Conservation (phyloP, 2,329 filamentous ascomycete species). For the Ophiostoma perfectum region DNA sequence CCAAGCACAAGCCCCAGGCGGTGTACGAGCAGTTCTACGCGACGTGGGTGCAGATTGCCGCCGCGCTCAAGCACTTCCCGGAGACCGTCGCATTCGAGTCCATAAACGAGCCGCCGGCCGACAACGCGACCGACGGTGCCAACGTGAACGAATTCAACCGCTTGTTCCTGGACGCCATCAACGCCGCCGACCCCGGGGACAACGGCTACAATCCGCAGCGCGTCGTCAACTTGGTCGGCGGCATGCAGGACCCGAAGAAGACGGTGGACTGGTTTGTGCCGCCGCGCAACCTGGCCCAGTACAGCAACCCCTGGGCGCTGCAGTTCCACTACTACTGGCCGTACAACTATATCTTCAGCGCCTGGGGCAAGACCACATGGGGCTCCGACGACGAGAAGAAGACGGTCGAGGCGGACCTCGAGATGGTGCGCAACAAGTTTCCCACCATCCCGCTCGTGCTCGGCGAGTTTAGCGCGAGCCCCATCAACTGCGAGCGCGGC, state of each 20-base stretch:
- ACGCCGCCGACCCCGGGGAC: slow-evolving; percentile 26
- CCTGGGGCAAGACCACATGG: slow-evolving; percentile 57
- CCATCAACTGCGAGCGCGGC: slow-evolving; percentile 47
- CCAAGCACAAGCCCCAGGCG: slow-evolving; percentile 41
- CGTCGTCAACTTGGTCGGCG: slow-evolving; percentile 52
- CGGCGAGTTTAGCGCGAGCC: slow-evolving; percentile 52
- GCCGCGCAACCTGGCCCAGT: slow-evolving; percentile 42
- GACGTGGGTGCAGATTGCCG: slow-evolving; percentile 54
- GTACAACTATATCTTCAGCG: slow-evolving; percentile 44
- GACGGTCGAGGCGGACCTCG: slow-evolving; percentile 45
- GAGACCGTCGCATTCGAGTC: slow-evolving; percentile 52
- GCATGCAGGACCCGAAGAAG: slow-evolving; percentile 46
- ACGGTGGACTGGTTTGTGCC: slow-evolving; percentile 50
- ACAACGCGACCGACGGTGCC: slow-evolving; percentile 45
- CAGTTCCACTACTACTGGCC: slow-evolving; percentile 59
- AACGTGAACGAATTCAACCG: slow-evolving; percentile 51
- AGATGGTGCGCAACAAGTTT: slow-evolving; percentile 49
- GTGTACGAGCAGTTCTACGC: slow-evolving; percentile 53
- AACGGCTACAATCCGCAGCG: slow-evolving; percentile 49
- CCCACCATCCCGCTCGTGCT: slow-evolving; percentile 51
- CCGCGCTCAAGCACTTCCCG: slow-evolving; percentile 50
- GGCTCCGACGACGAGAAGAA: slow-evolving; percentile 51
- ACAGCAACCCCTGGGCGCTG: slow-evolving; percentile 53
- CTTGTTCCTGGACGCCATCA: slow-evolving; percentile 51
- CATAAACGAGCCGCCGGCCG: slow-evolving; percentile 54